These are phyloP conservation scores for Chrysanthemum makinoi DNA, from an alignment of 129 eudicot species.

Conservation along the genomic window DNA sequence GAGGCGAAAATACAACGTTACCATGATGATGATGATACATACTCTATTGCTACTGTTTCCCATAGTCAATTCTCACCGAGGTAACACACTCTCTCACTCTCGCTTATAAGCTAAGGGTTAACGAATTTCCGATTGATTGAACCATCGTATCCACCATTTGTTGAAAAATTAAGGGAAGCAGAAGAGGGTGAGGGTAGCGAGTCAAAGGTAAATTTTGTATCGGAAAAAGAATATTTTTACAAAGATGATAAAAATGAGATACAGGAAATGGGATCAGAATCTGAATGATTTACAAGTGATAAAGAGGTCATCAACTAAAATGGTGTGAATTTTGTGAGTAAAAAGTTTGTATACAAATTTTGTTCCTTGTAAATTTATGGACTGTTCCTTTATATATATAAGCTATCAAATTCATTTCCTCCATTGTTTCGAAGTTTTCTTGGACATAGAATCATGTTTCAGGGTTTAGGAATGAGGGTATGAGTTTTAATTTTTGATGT, in stretches of 20 bases:
- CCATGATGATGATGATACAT: conserved; percentile 29
- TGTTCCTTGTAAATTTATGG: conserved; percentile 22
- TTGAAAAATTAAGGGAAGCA: conserved; percentile 13
- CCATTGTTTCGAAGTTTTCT: no score
- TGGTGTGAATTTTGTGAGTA: conserved; percentile 2
- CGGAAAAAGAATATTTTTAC: not conserved
- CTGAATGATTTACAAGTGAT: conserved; percentile 11
- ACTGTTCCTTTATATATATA: not conserved
- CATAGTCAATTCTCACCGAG: conserved; percentile 61
- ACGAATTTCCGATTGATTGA: not conserved
- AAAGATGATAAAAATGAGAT: conserved; percentile 15
- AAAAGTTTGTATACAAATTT: conserved; percentile 20
- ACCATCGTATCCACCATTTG: conserved; percentile 1
- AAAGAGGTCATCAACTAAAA: conserved; percentile 13
- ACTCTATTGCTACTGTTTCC: conserved; percentile 59
- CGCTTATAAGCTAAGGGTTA: not conserved
- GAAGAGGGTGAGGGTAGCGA: conserved; percentile 4
- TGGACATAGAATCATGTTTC: no score
- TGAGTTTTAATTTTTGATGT: no score
- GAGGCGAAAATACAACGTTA: conserved; percentile 31
- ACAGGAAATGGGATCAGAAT: conserved; percentile 13
- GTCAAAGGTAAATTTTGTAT: conserved; percentile 14
- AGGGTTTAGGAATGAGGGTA: no score
- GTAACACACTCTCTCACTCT: conserved; percentile 24
- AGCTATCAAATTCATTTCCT: no score